Conservation (phyloP, 148 eudicot species). For the Heliamphora exappendiculata region DNA sequence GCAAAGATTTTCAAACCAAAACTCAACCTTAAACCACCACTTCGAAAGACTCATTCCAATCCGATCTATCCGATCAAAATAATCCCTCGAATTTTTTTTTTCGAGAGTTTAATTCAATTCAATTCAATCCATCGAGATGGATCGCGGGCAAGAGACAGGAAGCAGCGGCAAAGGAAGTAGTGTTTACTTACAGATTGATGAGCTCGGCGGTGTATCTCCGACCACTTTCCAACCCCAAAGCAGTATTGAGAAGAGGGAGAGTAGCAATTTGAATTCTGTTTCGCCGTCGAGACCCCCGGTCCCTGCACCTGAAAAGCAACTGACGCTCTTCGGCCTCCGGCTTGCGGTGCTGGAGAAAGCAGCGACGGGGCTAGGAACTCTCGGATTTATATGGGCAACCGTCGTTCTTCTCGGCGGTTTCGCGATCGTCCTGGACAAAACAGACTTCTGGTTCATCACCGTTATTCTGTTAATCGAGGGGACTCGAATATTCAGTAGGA, state of each 20-base stretch:
- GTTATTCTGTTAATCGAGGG: conserved; percentile 63
- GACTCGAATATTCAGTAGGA: conserved; percentile 66
- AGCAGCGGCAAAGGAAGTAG: conserved; percentile 27
- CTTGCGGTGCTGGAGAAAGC: conserved; percentile 70
- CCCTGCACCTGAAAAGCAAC: conserved; percentile 62
- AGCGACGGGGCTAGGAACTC: conserved; percentile 70
- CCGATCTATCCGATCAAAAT: neutral
- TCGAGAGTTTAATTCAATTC: too few relatives aligned
- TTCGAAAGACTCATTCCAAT: neutral
- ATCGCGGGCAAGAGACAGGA: conserved; percentile 7
- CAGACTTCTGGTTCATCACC: conserved; percentile 85
- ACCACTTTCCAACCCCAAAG: conserved; percentile 46
- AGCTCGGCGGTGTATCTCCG: conserved; percentile 17
- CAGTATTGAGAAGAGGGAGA: conserved; percentile 25
- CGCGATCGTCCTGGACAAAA: conserved; percentile 55
- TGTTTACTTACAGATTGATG: conserved; percentile 34
- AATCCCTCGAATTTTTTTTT: too few relatives aligned
- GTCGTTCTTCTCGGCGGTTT: conserved; percentile 90
- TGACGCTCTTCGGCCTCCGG: conserved; percentile 78
- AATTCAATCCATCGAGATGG: conserved; percentile 17
- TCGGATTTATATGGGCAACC: conserved; percentile 87
- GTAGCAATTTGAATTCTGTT: conserved; percentile 19
- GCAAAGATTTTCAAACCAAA: neutral
- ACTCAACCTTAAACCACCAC: neutral
- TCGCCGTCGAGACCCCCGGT: neutral